These are phyloP conservation scores for Beauveria asiatica DNA, from an alignment of 2,329 filamentous ascomycete genomes.

Conservation along the genomic window DNA sequence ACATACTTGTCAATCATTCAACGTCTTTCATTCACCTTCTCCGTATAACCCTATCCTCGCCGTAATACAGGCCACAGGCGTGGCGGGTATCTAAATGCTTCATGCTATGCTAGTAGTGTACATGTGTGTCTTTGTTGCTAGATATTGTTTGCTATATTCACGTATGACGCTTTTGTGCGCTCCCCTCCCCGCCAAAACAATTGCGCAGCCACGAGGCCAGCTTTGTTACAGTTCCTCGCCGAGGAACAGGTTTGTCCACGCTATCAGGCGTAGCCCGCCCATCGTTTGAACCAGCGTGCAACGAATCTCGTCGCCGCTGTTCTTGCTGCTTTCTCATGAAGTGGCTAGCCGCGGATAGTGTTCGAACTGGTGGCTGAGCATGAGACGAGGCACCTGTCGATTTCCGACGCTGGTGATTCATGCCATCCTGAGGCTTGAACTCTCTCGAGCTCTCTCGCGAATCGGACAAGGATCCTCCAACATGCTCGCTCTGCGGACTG, in stretches of 20 bases:
- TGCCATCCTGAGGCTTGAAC: not conserved
- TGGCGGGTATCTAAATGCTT: constrained; percentile 10
- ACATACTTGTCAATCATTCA: not conserved
- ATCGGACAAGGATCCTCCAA: constrained; percentile 7
- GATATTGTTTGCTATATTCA: constrained; percentile 1
- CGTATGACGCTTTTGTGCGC: not conserved
- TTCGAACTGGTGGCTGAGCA: constrained; percentile 13
- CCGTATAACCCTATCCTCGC: not conserved
- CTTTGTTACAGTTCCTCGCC: not conserved
- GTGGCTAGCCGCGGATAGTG: constrained; percentile 19
- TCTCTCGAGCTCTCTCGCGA: constrained; percentile 5
- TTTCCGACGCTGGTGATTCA: not conserved
- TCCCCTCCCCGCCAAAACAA: constrained; percentile 3
- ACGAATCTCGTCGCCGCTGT: not conserved
- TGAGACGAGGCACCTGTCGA: not conserved
- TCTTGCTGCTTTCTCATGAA: constrained; percentile 19
- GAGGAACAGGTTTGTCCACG: not conserved
- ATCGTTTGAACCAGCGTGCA: not conserved
- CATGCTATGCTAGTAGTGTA: constrained; percentile 8
- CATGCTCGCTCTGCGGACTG: constrained; percentile 11
- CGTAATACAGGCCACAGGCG: not conserved
- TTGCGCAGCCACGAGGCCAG: constrained; percentile 14
- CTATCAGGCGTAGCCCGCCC: constrained; percentile 8
- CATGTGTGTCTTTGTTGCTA: not conserved
- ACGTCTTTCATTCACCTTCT: not conserved